phyloP scores from a whole-genome alignment of 139 green algal genomes.

The Spirogloea muscicola region DNA sequence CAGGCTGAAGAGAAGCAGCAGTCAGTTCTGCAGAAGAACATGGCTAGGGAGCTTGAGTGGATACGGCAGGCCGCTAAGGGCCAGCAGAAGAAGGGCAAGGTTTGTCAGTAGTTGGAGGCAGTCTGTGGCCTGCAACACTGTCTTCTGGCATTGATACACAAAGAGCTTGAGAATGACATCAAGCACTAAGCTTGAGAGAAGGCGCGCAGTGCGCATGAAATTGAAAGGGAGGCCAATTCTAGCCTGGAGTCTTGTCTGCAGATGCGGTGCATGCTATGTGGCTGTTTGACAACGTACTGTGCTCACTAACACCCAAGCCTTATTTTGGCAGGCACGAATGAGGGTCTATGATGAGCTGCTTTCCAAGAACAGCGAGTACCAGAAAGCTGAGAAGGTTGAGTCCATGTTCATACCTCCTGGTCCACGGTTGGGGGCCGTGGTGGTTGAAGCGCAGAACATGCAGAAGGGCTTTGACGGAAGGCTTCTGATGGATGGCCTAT shows the following conservation, averaged over 20 bases:
- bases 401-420: conserved; percentile 70
- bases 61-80: conserved; percentile 65
- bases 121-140: no score
- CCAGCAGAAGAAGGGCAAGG: conserved; percentile 80
- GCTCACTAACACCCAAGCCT: background rate
- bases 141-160: no score
- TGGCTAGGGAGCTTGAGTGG: conserved; percentile 67
- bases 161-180: no score
- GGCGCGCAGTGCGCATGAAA: no score
- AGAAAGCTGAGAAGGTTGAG: conserved; percentile 53
- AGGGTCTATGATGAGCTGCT: conserved; percentile 9
- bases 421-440: conserved; percentile 61
- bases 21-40: conserved; percentile 17
- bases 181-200: no score
- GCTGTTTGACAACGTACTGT: no score
- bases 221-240: no score
- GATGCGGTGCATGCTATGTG: no score
- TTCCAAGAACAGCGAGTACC: conserved; percentile 12
- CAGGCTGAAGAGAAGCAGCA: conserved; percentile 25
- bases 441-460: conserved; percentile 32
- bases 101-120: no score
- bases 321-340: conserved; percentile 14
- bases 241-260: no score
- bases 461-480: conserved; percentile 46
- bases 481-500: conserved; percentile 51